Base-by-base conservation (phyloP, 2,329 filamentous ascomycete genomes). In the Diaporthe aspalathi region DNA sequence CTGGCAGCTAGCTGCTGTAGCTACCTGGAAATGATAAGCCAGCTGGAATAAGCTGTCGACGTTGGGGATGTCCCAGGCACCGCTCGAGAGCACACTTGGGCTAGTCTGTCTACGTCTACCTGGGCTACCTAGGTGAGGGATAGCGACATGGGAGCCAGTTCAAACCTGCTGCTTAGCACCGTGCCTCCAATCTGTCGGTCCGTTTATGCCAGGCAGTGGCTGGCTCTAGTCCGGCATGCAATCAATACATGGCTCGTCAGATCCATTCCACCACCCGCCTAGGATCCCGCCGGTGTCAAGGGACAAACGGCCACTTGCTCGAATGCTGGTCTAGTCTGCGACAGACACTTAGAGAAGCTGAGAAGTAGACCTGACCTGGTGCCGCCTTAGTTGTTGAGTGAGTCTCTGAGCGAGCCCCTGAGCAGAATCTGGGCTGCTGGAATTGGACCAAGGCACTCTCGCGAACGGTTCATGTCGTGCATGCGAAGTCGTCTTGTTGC, bases 231-330 rank as follows among this genome's bases (percentile, higher is more conserved):
- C 68, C 62, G 56, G 52, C 40, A 65, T 68, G 68, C 71, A 71
- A 71, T 53, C 38, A 73, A 68, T 71, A 60, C 24, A 50, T 62
- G 53, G 35, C 22, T 52, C 43, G 60, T 50, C 38, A 54, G 53
- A 66, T 47, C 53, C 71, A 70, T 70, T 72, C 71, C 71, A 50
- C 27, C 43, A 49, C 60, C 32, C 24, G 53, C 67, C 53, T 66
- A 32, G 43, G 67, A 69, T 69, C 70, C 43, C 70, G 43, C 29
- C 16, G 71, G 60, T 70, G 50, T 70, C 53, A 72, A 72, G 71
- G 71, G 71, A 72, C 71, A 35, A 52, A 72, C 47, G 50, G 67
- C 52, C 32, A 60, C 52, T 57, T 65, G 35, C 53, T 67, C 22
- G n/a, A 60, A 35, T 54, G n/a, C 27, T 32, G 65, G 66, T 27